These are phyloP conservation scores for Isochrysis galbana DNA, from an alignment of 78 protist genomes.

Conservation along the genomic window DNA sequence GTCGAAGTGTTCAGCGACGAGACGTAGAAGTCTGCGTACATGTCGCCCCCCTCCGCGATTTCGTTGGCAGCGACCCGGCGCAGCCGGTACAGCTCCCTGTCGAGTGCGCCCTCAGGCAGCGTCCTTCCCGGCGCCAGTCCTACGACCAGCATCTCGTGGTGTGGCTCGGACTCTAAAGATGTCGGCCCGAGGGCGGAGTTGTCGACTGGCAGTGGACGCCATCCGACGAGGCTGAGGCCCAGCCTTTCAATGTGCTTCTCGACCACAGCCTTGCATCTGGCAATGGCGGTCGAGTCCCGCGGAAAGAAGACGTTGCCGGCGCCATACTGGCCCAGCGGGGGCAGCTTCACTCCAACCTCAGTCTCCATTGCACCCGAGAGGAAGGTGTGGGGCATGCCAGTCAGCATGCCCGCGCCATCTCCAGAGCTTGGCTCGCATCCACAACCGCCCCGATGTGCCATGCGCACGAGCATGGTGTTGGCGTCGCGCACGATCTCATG, in stretches of 20 bases:
- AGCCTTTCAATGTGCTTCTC: background rate
- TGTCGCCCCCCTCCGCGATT: background rate
- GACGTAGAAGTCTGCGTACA: background rate
- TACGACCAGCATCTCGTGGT: slow-evolving; percentile 26
- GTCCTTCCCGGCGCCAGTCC: background rate
- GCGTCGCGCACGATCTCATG: background rate
- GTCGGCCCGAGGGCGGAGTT: background rate
- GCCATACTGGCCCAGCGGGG: background rate
- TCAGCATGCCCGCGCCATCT: slow-evolving; percentile 58
- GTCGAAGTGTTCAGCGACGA: background rate
- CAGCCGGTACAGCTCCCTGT: background rate
- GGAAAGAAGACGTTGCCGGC: slow-evolving; percentile 39
- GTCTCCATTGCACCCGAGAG: background rate
- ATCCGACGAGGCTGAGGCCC: background rate
- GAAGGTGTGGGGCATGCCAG: slow-evolving; percentile 29
- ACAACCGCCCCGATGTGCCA: slow-evolving; percentile 60
- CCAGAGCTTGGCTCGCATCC: slow-evolving; percentile 45
- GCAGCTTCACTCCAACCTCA: background rate
- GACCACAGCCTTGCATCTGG: background rate
- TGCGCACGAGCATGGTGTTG: slow-evolving; percentile 10
- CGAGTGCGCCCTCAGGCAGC: background rate
- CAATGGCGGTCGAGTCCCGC: background rate
- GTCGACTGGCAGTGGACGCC: slow-evolving; percentile 43
- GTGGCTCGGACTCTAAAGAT: slow-evolving; percentile 37
- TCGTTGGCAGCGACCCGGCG: background rate